These are phyloP conservation scores for Colletotrichum sp. DNA, from an alignment of 2,329 filamentous ascomycete species.

Conservation along the genomic window DNA sequence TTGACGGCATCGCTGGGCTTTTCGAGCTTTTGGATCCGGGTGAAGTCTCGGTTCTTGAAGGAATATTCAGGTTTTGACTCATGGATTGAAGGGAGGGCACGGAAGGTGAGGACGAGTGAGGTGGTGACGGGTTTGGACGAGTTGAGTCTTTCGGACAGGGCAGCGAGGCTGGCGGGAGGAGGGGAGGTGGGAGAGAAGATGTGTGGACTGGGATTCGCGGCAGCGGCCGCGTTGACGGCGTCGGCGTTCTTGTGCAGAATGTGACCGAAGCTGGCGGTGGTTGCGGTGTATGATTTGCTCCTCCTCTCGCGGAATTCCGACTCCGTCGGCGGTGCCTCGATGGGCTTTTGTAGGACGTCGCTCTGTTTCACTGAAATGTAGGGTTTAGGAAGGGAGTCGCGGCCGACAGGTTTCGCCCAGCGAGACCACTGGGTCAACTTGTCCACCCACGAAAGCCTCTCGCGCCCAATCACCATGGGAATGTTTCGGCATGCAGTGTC, in stretches of 20 bases:
- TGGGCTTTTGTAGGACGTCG: not conserved
- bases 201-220: constrained; percentile 26
- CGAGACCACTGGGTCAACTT: constrained; percentile 15
- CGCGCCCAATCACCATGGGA: not conserved
- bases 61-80: not conserved
- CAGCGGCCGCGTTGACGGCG: not conserved
- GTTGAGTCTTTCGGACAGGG: constrained; percentile 24
- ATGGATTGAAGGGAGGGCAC: not conserved
- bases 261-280: constrained; percentile 56
- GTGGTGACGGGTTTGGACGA: constrained; percentile 25
- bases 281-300: constrained; percentile 21
- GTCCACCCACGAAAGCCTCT: constrained; percentile 19
- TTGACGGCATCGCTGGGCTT: not conserved
- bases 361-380: not conserved
- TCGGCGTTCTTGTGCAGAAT: constrained; percentile 43
- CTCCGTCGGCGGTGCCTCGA: not conserved
- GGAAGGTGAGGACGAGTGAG: constrained; percentile 52
- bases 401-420: constrained; percentile 21
- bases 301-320: not conserved
- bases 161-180: constrained; percentile 49
- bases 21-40: not conserved
- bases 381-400: not conserved
- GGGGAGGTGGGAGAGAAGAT: constrained; percentile 52
- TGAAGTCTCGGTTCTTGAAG: not conserved
- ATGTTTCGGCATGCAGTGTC: not conserved